Evolutionary conservation across 495 filamentous ascomycete species (phyloP).

Genomic region (Neurospora terricola): DNA sequence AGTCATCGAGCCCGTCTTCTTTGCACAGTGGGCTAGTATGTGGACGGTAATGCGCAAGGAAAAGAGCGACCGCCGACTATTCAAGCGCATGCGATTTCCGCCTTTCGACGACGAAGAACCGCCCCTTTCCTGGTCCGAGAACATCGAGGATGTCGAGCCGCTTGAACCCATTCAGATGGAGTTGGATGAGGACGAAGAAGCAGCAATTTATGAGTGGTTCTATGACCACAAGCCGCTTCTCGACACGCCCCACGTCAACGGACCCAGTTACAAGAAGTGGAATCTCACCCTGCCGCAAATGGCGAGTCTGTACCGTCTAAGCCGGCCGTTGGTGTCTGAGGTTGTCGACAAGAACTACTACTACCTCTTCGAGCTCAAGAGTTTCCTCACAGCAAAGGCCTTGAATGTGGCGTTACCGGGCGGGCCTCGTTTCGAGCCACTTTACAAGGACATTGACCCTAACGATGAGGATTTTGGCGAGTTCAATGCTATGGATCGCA

Average conservation of each 20-base stretch:
- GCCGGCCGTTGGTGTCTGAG: constrained; percentile 83
- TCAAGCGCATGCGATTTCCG: constrained; percentile 98
- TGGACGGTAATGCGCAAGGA: constrained; percentile 98
- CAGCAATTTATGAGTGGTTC: constrained; percentile 87
- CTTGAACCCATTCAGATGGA: constrained; percentile 99
- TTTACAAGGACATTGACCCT: constrained; percentile 98
- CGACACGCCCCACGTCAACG: constrained; percentile 91
- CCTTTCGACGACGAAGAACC: constrained; percentile 99
- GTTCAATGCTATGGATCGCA: constrained; percentile 98
- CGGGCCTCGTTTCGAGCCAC: constrained; percentile 91
- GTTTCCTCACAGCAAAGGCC: constrained; percentile 93
- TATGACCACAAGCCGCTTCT: constrained; percentile 90
- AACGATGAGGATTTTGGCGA: constrained; percentile 99
- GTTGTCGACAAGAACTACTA: constrained; percentile 94
- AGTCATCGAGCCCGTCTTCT: constrained; percentile 97
- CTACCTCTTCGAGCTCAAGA: constrained; percentile 94
- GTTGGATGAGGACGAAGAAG: constrained; percentile 91
- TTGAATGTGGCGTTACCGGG: constrained; percentile 95
- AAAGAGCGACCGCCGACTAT: constrained; percentile 91
- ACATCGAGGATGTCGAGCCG: constrained; percentile 97
- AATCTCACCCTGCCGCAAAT: constrained; percentile 92
- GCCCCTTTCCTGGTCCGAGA: constrained; percentile 94
- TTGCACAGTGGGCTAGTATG: constrained; percentile 99
- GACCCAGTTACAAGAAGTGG: constrained; percentile 94
- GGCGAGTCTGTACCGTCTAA: constrained; percentile 88